Evolutionary conservation across 1,284 basidiomycete genomes (phyloP), one percentile per base, ranked within the genome.

Genomic region (Ustilago trichophora): DNA sequence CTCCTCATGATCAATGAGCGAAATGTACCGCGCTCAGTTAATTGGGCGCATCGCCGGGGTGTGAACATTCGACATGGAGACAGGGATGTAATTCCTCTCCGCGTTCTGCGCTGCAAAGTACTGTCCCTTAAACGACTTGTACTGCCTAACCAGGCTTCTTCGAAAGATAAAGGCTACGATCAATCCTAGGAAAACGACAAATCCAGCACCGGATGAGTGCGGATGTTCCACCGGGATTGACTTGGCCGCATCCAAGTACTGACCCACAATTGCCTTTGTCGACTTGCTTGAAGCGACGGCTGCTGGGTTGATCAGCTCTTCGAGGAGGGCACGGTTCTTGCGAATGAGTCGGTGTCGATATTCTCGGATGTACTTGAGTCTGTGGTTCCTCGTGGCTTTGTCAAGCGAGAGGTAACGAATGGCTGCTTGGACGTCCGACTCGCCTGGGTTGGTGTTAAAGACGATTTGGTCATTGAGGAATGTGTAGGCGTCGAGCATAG

Each of bases 391-490:
- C 3, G 24, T 42, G 15, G 29, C 21, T 24, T 41, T 42, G 38
- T 50, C 48, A 0, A 50, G 38, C 8, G 48, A 24, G n/a, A 42
- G 22, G 38, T 50, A 50, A 16, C 38, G 48, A 29, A 50, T 41
- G 4, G 48, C 48, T 5, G 48, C 48, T 27, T 50, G 48, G 8
- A 50, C 48, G 11, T 50, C 48, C 13, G 38, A 34, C 18, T 50
- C 48, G 18, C 37, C 37, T 6, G 36, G 36, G 2, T 32, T 16
- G 16, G 19, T 49, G 6, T 5, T n/a, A n/a, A 49, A 49, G 15
- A 49, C 47, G 9, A 41, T 26, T 9, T 40, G 5, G 29, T 49
- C 47, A 19, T 49, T 21, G 12, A 49, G 22, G 31, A 49, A 49
- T 2, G 36, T 41, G 21, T 49, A 49, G 9, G 36, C 11, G 22